These are phyloP conservation scores for Exophiala sp. DNA, from an alignment of 2,329 filamentous ascomycete species.

Conservation along the genomic window DNA sequence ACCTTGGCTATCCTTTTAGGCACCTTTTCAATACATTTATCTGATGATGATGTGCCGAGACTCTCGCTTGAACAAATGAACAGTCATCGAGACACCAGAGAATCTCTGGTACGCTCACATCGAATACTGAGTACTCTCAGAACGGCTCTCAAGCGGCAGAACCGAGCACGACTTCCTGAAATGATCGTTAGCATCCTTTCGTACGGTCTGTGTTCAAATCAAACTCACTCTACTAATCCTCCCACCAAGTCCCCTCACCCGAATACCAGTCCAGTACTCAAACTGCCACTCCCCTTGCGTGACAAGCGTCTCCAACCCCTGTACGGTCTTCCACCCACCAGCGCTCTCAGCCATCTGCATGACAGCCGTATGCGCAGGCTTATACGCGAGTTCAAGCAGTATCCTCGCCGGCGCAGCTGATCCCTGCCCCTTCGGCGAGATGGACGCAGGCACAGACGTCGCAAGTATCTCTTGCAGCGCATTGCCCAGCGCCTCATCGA, in stretches of 20 bases:
- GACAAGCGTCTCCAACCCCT: conserved; percentile 82
- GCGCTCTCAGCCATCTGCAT: conserved; percentile 75
- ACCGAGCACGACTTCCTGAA: conserved; percentile 22
- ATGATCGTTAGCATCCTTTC: not conserved
- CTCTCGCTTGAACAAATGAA: too few species aligned
- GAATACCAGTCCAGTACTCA: conserved; percentile 77
- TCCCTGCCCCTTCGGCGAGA: conserved; percentile 8
- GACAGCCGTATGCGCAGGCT: conserved; percentile 74
- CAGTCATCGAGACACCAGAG: too few species aligned
- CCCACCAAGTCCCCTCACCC: conserved; percentile 20
- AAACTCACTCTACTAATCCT: conserved; percentile 39
- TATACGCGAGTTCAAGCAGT: conserved; percentile 94
- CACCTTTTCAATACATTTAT: too few species aligned
- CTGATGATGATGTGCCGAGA: too few species aligned
- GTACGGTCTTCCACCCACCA: conserved; percentile 73
- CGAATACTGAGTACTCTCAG: too few species aligned
- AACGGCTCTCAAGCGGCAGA: conserved; percentile 5
- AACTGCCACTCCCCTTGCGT: conserved; percentile 85
- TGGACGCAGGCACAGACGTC: not conserved
- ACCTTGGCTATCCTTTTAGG: too few species aligned
- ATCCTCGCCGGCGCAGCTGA: conserved; percentile 5
- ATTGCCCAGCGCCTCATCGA: conserved; percentile 68
- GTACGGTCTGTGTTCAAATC: not conserved
- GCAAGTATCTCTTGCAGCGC: conserved; percentile 57
- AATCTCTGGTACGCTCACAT: too few species aligned